Conservation (phyloP, 2,329 filamentous ascomycete genomes). For the Chalaropsis thielavioides region DNA sequence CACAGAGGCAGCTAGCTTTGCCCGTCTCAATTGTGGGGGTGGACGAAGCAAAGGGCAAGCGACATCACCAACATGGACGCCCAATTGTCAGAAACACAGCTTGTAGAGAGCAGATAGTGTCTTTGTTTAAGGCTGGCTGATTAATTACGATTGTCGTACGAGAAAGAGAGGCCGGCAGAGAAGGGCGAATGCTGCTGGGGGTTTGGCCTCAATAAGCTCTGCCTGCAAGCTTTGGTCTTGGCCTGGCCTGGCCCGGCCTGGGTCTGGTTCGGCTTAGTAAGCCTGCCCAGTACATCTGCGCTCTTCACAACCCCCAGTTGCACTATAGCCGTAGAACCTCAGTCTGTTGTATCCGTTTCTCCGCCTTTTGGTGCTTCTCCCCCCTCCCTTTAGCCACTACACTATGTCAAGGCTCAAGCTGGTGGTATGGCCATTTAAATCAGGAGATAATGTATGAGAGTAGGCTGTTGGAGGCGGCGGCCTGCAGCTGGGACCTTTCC, state of each 20-base stretch:
- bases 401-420: not conserved
- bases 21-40: not conserved
- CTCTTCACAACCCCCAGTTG: not conserved
- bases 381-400: not conserved
- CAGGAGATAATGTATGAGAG: constrained; percentile 1
- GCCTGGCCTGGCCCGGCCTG: not conserved
- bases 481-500: constrained; percentile 1
- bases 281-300: not conserved
- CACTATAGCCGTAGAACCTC: not conserved
- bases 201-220: not conserved
- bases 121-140: not conserved
- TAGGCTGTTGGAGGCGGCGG: not conserved
- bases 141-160: not conserved
- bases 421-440: not conserved
- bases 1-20: not conserved
- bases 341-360: not conserved
- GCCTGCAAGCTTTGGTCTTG: not conserved
- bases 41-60: not conserved
- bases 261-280: not conserved
- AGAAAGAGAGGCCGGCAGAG: not conserved
- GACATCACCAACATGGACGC: not conserved
- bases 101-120: not conserved
- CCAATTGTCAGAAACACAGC: not conserved
- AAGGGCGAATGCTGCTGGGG: not conserved
- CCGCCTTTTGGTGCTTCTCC: not conserved